Percentiles rank a stretch among this genome's conserved stretches.
These are phyloP conservation scores for Exophiala mesophila DNA, from an alignment of 2,329 filamentous ascomycete genomes.

Conservation along the genomic window DNA sequence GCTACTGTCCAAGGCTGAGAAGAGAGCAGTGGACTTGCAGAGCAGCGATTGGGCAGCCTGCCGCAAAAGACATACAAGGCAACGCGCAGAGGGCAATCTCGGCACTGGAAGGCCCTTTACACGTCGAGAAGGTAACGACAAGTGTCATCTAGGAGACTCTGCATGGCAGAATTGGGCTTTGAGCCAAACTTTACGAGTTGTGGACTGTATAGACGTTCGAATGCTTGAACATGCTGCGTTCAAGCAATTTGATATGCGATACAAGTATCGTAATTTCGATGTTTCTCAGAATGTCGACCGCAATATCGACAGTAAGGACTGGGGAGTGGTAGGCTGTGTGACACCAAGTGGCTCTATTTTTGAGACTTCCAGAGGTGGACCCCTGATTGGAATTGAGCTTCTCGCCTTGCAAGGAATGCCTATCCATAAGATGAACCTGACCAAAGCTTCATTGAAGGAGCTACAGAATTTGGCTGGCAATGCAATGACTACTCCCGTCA, in stretches of 20 bases:
- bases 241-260: slow-evolving; percentile 53
- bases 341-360: slow-evolving; percentile 62
- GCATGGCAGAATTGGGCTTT: slow-evolving; percentile 49
- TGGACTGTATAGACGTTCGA: slow-evolving; percentile 62
- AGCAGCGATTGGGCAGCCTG: slow-evolving; percentile 52
- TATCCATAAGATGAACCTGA: slow-evolving; percentile 57
- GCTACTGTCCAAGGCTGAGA: slow-evolving; percentile 13
- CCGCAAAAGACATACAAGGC: slow-evolving; percentile 54
- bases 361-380: slow-evolving; percentile 55
- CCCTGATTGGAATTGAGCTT: slow-evolving; percentile 58
- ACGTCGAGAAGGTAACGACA: slow-evolving; percentile 53
- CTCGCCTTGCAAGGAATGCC: slow-evolving; percentile 66
- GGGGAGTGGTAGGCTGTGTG: slow-evolving; percentile 62
- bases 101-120: slow-evolving; percentile 56
- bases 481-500: slow-evolving; percentile 71
- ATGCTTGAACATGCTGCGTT: slow-evolving; percentile 46
- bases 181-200: slow-evolving; percentile 54
- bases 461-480: slow-evolving; percentile 71
- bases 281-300: slow-evolving; percentile 70
- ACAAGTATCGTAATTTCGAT: slow-evolving; percentile 54
- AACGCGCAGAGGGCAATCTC: slow-evolving; percentile 48
- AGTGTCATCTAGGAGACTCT: slow-evolving; percentile 51
- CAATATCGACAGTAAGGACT: slow-evolving; percentile 41
- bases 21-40: slow-evolving; percentile 36
- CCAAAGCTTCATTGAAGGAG: slow-evolving; percentile 56